Percentiles rank a stretch among this genome's conserved stretches.
These are phyloP conservation scores for Neoconidiobolus thromboides DNA, from an alignment of 371 early-diverging fungal species.

Conservation along the genomic window DNA sequence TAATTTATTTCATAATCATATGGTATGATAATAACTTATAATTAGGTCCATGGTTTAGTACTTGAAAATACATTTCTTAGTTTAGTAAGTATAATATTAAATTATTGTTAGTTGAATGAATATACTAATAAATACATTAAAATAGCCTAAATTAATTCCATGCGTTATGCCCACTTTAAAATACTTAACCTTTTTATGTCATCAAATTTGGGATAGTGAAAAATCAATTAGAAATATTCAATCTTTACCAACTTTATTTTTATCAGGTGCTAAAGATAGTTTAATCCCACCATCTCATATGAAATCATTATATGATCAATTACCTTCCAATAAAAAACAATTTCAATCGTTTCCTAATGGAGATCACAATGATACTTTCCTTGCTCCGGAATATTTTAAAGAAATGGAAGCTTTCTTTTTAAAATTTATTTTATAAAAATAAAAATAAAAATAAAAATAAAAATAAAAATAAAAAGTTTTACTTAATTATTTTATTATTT, in stretches of 20 bases:
- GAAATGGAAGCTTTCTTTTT: slow-evolving; percentile 26
- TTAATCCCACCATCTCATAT: slow-evolving; percentile 79
- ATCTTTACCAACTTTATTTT: slow-evolving; percentile 59
- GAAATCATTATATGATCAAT: slow-evolving; percentile 39
- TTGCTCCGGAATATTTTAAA: slow-evolving; percentile 72
- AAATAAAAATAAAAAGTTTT: too few species aligned
- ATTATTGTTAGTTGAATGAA: neutral
- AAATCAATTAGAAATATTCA: slow-evolving; percentile 40
- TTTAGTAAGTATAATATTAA: slow-evolving; percentile 26
- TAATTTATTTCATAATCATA: too few species aligned
- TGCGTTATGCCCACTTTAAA: slow-evolving; percentile 55
- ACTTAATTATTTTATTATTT: too few species aligned
- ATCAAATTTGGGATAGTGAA: slow-evolving; percentile 79
- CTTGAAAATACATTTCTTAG: slow-evolving; percentile 91
- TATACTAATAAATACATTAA: neutral
- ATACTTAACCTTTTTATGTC: slow-evolving; percentile 56
- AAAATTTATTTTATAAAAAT: too few species aligned
- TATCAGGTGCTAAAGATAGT: slow-evolving; percentile 68
- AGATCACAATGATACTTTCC: slow-evolving; percentile 81
- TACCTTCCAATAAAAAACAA: neutral
- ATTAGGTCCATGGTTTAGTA: slow-evolving; percentile 54
- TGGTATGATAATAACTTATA: neutral
- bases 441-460: too few species aligned
- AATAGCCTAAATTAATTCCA: slow-evolving; percentile 72
- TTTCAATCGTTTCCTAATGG: slow-evolving; percentile 49